These are phyloP conservation scores for Suillus alpinus DNA, from an alignment of 768 basidiomycete genomes.

Conservation along the genomic window DNA sequence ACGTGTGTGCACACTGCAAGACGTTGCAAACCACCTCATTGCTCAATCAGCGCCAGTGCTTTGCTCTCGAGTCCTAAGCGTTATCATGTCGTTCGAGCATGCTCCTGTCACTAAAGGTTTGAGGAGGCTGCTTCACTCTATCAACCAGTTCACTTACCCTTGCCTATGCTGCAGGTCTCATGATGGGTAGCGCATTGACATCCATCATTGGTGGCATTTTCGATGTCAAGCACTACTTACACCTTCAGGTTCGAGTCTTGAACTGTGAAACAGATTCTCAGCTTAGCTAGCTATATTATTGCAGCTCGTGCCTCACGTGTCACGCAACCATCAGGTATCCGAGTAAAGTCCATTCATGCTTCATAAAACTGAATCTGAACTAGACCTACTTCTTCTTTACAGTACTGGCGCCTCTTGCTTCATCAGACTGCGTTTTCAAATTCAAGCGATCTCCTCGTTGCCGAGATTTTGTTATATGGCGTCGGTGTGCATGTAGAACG, in stretches of 20 bases:
- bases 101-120: constrained; percentile 84
- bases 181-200: constrained; percentile 66
- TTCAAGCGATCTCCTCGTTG: constrained; percentile 82
- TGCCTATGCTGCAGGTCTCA: constrained; percentile 54
- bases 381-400: constrained; percentile 20
- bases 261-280: constrained; percentile 1
- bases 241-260: constrained; percentile 61
- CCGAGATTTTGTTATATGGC: constrained; percentile 70
- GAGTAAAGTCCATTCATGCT: constrained; percentile 4
- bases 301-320: constrained; percentile 84
- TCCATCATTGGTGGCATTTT: constrained; percentile 78
- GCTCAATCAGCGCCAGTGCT: neutral
- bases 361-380: constrained; percentile 31
- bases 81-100: constrained; percentile 74
- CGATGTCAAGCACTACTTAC: constrained; percentile 86
- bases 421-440: constrained; percentile 79
- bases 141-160: neutral
- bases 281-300: constrained; percentile 9
- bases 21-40: neutral
- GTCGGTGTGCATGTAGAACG: constrained; percentile 73
- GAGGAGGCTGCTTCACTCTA: constrained; percentile 3
- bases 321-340: constrained; percentile 81
- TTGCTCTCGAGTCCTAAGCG: neutral
- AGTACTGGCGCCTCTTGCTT: constrained; percentile 84
- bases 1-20: neutral